Base-by-base conservation (phyloP, 2,329 filamentous ascomycete genomes). In the Phaeosphaeriaceae sp. region DNA sequence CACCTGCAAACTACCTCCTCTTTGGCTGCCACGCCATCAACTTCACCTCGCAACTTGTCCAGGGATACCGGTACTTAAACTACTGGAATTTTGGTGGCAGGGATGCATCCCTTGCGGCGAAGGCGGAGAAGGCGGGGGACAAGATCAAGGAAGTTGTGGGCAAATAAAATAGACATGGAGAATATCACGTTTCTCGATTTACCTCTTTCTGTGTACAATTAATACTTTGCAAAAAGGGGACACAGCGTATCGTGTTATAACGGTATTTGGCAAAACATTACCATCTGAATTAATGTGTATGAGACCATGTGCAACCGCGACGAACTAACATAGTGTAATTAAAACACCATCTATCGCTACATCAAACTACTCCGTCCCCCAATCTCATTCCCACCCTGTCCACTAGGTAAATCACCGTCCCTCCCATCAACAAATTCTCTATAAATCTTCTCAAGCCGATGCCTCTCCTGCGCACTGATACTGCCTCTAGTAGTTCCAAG, bases 401-500 rank as follows among this genome's bases (percentile, higher is more conserved):
- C 94, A 73, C 89, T 93, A 52, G 87, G 90, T 90, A 99, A 92
- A 78, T 97, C 92, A 6, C 94, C 94, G 72, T 92, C 96, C 61
- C 94, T 82, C 0, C 92, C 92, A 3, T 90, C 89, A 0, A 97
- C 87, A 78, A 99, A 99, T 76, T 99, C 94, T 13, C 82, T 80
- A 70, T 99, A 99, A 53, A 99, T 97, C 33, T 83, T 84, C 64
- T 84, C 81, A 58, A 99, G 74, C 51, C 93, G 79, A 54, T 77
- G 80, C 63, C 86, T 83, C 76, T 99, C 94, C 51, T 91, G 83
- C 3, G 80, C 78, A 67, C 88, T 90, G 60, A 97, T 95, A 72
- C 90, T 95, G 17, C 90, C 84, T 58, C 92, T 81, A 4, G 93
- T 97, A 40, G 78, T 87, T 17, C 83, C 82, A 48, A 99, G 79